Evolutionary conservation across 495 filamentous ascomycete genomes (phyloP), one percentile per base, ranked within the genome.

Genomic region (Daldinia caldariorum): DNA sequence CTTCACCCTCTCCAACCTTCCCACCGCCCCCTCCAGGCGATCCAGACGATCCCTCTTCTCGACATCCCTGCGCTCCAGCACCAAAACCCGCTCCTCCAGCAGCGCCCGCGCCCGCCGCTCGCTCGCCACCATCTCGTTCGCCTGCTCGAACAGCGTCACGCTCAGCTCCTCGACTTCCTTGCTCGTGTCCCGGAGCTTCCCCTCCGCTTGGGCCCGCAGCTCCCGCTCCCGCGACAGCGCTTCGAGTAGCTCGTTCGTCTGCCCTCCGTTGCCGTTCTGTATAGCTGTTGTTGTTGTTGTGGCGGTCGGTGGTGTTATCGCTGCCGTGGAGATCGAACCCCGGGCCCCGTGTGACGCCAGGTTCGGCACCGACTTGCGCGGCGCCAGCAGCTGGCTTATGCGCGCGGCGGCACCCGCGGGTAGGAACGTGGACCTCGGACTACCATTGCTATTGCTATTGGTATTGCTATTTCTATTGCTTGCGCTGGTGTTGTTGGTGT

Each of bases 61-160:
- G 26, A 77, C 80, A 69, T 94, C 92, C 41, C 92, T 74, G 34
- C 84, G 79, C 79, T 94, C 91, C 38, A 94, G 78, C 69, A 90
- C 83, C 31, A 79, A 84, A 0, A 94, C 87, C 34, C 91, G 77
- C 76, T 92, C 90, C 77, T 97, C 93, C 34, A 98, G 82, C 77
- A 85, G 87, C 6, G 91, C 92, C 43, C 92, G 81, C 37, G 91
- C 92, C 76, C 90, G 88, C 50, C 95, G 84, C 83, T 98, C 95
- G 72, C 88, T 81, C 14, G 94, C 93, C 26, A 99, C 95, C 94
- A 99, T 98, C 83, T 97, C 92, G 73, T 98, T 98, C 16, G 95
- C 95, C 79, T 97, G 90, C 76, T 92, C 89, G 80, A 99, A 99
- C 56, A 99, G 82, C 69, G 89, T 87, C 50, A 89, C 91, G 37